Conservation (phyloP, 163 green algal genomes). For the Chloroidium sp. region DNA sequence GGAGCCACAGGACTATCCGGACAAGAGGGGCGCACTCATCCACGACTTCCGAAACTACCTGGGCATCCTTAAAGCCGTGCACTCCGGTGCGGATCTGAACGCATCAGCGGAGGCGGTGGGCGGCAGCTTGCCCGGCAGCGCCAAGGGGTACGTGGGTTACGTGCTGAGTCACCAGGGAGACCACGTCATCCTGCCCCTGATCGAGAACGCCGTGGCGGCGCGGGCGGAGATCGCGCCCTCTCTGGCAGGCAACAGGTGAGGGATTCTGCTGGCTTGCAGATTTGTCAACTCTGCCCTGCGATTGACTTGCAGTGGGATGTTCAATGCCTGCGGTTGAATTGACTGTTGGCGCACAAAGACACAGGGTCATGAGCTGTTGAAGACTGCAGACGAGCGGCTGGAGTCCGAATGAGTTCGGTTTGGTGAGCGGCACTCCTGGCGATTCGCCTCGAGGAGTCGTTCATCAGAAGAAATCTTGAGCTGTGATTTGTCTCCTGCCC, state of each 20-base stretch:
- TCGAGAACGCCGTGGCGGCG: conserved; percentile 77
- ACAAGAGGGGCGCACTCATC: conserved; percentile 66
- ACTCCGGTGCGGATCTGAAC: conserved; percentile 54
- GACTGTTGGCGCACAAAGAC: too few relatives aligned
- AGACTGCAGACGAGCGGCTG: too few relatives aligned
- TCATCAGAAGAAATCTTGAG: too few relatives aligned
- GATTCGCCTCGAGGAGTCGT: too few relatives aligned
- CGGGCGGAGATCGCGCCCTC: conserved; percentile 59
- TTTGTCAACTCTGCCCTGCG: too few relatives aligned
- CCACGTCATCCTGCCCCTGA: conserved; percentile 60
- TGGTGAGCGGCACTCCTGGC: too few relatives aligned
- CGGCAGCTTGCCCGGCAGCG: conserved; percentile 29
- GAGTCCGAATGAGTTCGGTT: too few relatives aligned
- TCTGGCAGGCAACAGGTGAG: conserved; percentile 32
- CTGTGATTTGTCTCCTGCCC: too few relatives aligned
- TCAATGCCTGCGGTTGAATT: too few relatives aligned
- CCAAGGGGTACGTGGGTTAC: conserved; percentile 72
- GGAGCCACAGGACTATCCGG: conserved; percentile 52
- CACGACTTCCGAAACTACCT: conserved; percentile 85
- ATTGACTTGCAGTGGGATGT: too few relatives aligned
- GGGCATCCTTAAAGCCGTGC: conserved; percentile 68
- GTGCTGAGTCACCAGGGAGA: conserved; percentile 62
- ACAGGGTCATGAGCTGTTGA: neutral
- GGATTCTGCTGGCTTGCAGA: too few relatives aligned
- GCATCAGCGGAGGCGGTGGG: conserved; percentile 37